phyloP scores from a whole-genome alignment of 495 filamentous ascomycete species.

The Neohortaea acidophila region DNA sequence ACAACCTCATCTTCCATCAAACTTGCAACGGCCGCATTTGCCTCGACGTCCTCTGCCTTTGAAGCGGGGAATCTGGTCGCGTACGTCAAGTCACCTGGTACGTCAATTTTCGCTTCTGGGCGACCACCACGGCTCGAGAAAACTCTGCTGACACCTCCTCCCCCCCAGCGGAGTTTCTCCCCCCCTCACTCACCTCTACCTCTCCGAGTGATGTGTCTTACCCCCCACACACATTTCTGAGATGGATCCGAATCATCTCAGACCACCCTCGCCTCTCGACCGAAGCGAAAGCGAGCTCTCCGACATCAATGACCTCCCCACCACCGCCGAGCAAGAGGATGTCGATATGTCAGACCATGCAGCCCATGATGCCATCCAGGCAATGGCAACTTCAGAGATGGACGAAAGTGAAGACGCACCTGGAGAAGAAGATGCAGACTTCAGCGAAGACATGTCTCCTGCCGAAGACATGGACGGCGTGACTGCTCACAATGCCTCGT shows the following conservation, averaged over 20 bases:
- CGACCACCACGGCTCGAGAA: constrained; percentile 15
- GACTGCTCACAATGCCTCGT: constrained; percentile 39
- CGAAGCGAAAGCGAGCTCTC: constrained; percentile 36
- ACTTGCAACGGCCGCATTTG: constrained; percentile 1
- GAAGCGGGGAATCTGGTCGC: constrained; percentile 22
- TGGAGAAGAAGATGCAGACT: constrained; percentile 68
- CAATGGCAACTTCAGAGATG: constrained; percentile 25
- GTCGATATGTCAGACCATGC: constrained; percentile 23
- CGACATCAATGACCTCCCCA: constrained; percentile 22
- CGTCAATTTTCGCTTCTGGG: constrained; percentile 9
- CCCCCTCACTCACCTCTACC: constrained; percentile 25
- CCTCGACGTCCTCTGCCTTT: not conserved
- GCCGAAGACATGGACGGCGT: constrained; percentile 6
- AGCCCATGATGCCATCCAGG: constrained; percentile 21
- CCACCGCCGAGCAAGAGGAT: constrained; percentile 16
- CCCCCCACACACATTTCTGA: constrained; percentile 36
- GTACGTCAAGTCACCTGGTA: not conserved
- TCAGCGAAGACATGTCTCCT: constrained; percentile 47
- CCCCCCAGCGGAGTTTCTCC: constrained; percentile 25
- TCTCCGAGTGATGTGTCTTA: constrained; percentile 21
- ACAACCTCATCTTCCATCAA: constrained; percentile 9
- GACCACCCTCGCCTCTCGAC: constrained; percentile 29
- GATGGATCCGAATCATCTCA: constrained; percentile 25
- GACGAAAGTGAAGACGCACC: constrained; percentile 47
- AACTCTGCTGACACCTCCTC: constrained; percentile 23